phyloP scores from a whole-genome alignment of 305 asterid genomes.

The Solanum hybrid region DNA sequence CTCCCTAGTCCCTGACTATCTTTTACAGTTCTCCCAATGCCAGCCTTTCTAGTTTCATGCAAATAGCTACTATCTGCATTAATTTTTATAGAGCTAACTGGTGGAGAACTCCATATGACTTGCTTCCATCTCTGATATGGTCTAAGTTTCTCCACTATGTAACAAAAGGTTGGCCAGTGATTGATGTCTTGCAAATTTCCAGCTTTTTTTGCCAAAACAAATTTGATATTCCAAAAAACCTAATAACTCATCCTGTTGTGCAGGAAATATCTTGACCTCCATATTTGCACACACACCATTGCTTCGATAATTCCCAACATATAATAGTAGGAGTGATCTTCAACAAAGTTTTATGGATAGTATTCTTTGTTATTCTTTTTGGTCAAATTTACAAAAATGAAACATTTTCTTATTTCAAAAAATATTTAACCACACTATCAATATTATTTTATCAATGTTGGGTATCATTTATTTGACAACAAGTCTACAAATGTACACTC shows the following conservation, averaged over 20 bases:
- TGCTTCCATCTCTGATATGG: too few relatives aligned
- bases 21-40: background rate
- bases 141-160: background rate
- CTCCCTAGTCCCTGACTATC: background rate
- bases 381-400: too few relatives aligned
- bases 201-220: background rate
- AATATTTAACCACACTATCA: background rate
- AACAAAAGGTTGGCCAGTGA: background rate
- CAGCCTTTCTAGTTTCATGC: background rate
- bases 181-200: background rate
- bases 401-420: background rate
- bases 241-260: background rate
- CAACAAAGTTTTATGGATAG: too few relatives aligned
- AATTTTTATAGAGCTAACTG: too few relatives aligned
- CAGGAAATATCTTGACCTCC: background rate
- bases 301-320: background rate
- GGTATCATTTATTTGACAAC: background rate
- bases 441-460: too few relatives aligned
- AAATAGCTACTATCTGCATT: too few relatives aligned
- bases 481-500: background rate
- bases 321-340: background rate
- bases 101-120: background rate
- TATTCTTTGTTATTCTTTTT: too few relatives aligned
- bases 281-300: background rate
- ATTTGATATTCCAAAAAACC: background rate